Base-by-base conservation (phyloP, 2,329 filamentous ascomycete genomes). In the Scleromitrula shiraiana region DNA sequence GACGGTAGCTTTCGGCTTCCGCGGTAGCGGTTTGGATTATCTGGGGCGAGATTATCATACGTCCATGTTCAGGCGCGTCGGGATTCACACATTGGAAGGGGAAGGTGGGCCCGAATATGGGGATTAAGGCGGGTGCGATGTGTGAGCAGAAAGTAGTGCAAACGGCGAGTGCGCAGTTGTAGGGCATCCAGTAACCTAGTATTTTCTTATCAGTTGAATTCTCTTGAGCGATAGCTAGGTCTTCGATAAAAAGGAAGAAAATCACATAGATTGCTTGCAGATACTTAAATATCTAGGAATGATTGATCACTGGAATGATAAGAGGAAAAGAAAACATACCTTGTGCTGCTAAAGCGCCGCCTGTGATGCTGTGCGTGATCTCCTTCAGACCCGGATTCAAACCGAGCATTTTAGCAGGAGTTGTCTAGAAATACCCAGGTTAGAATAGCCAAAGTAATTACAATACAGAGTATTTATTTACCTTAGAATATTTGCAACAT, bases 161-260 rank as follows among this genome's bases (percentile, higher is more conserved):
- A 43, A 98, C 72, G 9, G 88, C 89, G 66, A 78, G 85, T 39
- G 93, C 93, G 56, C 89, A 94, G 32, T 79, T 70, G 60, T 83
- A 97, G 2, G 91, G 91, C 78, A 97, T 88, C 93, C 93, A 98
- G 67, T 97, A 98, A 27, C 93, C 89, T 95, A 51, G 22, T 32
- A n/a, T 22, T n/a, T n/a, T n/a, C n/a, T n/a, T n/a, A n/a, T n/a
- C n/a, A n/a, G n/a, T n/a, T n/a, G n/a, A n/a, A n/a, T n/a, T n/a
- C n/a, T n/a, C n/a, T n/a, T n/a, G n/a, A n/a, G n/a, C n/a, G n/a
- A n/a, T n/a, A n/a, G n/a, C n/a, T n/a, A n/a, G n/a, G n/a, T n/a
- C 5, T 26, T 44, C 7, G 41, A 35, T 37, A 9, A 15, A 2
- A 22, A 20, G n/a, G n/a, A n/a, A n/a, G n/a, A n/a, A n/a, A n/a